Percentiles rank a stretch among this genome's conserved stretches.
Conservation (phyloP, 2,329 filamentous ascomycete genomes). For the Venturia nashicola region DNA sequence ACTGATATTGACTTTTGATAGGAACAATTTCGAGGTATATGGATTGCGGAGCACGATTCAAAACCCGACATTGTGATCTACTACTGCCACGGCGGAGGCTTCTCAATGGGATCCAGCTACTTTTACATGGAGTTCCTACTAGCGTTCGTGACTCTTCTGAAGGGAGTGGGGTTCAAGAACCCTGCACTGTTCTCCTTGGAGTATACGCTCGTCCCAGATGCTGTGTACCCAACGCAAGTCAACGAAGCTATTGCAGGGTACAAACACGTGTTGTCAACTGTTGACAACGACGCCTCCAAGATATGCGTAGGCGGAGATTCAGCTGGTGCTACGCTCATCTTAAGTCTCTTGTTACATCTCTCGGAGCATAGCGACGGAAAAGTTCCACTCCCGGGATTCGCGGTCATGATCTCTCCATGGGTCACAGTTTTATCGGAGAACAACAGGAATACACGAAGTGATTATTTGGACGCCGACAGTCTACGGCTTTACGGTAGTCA, state of each 20-base stretch:
- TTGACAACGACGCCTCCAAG: constrained; percentile 40
- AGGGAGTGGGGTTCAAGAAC: constrained; percentile 54
- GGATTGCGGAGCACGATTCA: constrained; percentile 50
- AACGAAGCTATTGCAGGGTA: constrained; percentile 60
- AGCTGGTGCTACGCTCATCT: constrained; percentile 60
- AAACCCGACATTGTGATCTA: constrained; percentile 68
- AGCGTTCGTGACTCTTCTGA: constrained; percentile 55
- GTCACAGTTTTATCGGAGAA: constrained; percentile 55
- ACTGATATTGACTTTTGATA: constrained; percentile 11
- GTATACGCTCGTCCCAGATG: constrained; percentile 68
- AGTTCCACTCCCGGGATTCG: constrained; percentile 44
- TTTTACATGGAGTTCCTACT: constrained; percentile 81
- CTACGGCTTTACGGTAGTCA: constrained; percentile 59
- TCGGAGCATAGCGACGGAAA: constrained; percentile 34
- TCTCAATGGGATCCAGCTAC: constrained; percentile 68
- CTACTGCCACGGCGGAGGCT: constrained; percentile 74
- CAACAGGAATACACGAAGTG: constrained; percentile 57
- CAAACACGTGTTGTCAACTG: constrained; percentile 49
- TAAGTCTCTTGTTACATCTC: constrained; percentile 60
- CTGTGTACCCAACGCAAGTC: constrained; percentile 60
- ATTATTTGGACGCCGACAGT: constrained; percentile 58
- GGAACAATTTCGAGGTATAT: constrained; percentile 50
- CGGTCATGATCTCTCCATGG: constrained; percentile 72
- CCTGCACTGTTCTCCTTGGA: constrained; percentile 70
- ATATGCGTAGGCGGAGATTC: constrained; percentile 69